Percentiles rank a stretch among this genome's conserved stretches.
Conservation (phyloP, 1,284 basidiomycete genomes). For the Cryptococcus jaspeensis region DNA sequence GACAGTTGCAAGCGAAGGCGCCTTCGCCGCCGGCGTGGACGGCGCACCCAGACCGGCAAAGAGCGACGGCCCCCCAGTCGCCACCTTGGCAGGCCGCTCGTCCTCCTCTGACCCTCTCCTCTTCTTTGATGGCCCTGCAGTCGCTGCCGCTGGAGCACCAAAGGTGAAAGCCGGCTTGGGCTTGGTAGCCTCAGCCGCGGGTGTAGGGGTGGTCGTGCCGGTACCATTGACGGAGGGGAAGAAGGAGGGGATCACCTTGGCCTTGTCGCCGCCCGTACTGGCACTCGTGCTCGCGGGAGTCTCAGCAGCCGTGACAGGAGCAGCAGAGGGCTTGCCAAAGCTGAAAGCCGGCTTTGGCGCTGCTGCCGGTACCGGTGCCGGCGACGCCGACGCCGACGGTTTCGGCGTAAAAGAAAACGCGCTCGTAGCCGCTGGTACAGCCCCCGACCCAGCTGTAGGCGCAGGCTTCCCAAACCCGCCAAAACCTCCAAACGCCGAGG, state of each 20-base stretch:
- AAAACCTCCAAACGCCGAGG: neutral
- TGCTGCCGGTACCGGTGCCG: no score
- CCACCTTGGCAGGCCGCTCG: neutral
- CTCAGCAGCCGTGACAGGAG: neutral
- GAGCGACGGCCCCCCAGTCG: slow-evolving; percentile 9
- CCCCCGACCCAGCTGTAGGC: no score
- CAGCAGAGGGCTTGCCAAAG: neutral
- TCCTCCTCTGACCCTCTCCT: slow-evolving; percentile 4
- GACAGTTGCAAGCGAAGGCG: slow-evolving; percentile 1
- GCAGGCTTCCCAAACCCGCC: no score
- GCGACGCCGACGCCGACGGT: no score
- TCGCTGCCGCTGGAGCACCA: neutral
- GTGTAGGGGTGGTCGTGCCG: neutral
- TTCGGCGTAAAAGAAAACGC: no score
- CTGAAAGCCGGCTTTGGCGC: neutral
- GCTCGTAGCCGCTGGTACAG: no score
- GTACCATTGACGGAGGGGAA: neutral
- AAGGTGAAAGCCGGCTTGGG: slow-evolving; percentile 7
- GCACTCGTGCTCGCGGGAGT: neutral
- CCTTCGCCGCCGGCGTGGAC: slow-evolving; percentile 5
- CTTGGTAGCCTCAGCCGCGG: neutral
- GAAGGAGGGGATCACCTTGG: neutral
- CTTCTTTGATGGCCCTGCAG: slow-evolving; percentile 3
- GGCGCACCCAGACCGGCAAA: slow-evolving; percentile 23
- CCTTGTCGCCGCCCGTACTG: neutral